Evolutionary conservation across 2,329 filamentous ascomycete genomes (phyloP), one percentile per base, ranked within the genome.

Genomic region (Pyrenochaeta sp.): DNA sequence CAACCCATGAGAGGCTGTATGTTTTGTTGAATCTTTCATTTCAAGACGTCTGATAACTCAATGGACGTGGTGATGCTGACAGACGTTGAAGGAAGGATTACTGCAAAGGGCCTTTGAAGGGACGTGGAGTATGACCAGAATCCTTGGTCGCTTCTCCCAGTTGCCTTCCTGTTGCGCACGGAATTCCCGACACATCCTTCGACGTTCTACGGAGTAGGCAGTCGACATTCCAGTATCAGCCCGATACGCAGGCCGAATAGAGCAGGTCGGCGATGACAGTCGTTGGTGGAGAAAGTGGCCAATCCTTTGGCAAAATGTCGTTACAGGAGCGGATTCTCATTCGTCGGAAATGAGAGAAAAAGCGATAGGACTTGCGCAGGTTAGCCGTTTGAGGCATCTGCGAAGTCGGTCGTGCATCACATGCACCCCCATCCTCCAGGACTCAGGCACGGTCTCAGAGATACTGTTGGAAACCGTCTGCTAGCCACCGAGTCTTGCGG

Each of bases 241-340:
- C 27, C 47, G 15, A 24, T 15, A 31, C 41, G 37, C 30, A 28
- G 32, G 23, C 54, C 40, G 11, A 41, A 55, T 47, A 47, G 22
- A 50, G 54, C 53, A 58, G 54, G 54, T 58, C 44, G 17, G 24
- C 46, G 8, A 46, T 17, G 19, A 37, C 35, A 34, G 34, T 35
- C 21, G 41, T 44, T 41, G 41, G 44, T 30, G 46, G 42, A 45
- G 41, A 32, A 43, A 27, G 22, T 48, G 24, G 30, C 34, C 31
- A 55, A 51, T 47, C 52, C 48, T 41, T 32, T 49, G 47, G 39
- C 30, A 48, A 39, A 53, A 44, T 48, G 32, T 43, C 10, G 37
- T 37, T 21, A 41, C 27, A 26, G 24, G 11, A 21, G 10, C 10
- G 19, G 15, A 14, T 37, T 26, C 24, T 32, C 20, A 56, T 54